Conservation (phyloP, 2,329 filamentous ascomycete genomes). For the Paracoccidioides lutzii region DNA sequence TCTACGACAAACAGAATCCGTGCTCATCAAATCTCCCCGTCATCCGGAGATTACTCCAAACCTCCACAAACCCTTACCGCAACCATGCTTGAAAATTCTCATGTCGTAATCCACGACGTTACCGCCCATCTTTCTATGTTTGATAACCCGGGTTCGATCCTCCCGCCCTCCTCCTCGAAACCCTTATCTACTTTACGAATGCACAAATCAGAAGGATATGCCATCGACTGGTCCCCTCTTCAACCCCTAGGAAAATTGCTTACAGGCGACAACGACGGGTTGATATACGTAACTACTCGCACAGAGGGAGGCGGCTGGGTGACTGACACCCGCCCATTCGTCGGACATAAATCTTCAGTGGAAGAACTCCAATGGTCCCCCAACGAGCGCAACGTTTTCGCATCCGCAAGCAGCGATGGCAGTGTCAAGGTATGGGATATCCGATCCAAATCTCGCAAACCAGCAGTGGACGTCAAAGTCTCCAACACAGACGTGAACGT, state of each 20-base stretch:
- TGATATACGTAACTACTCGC: slow-evolving; percentile 77
- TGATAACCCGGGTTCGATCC: slow-evolving; percentile 69
- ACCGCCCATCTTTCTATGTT: slow-evolving; percentile 81
- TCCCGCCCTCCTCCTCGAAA: slow-evolving; percentile 75
- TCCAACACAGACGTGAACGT: slow-evolving; percentile 87
- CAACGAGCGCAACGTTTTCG: slow-evolving; percentile 82
- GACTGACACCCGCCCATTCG: slow-evolving; percentile 71
- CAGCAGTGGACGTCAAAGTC: slow-evolving; percentile 77
- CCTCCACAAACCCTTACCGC: slow-evolving; percentile 76
- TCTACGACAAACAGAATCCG: slow-evolving; percentile 92
- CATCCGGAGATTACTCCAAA: slow-evolving; percentile 48
- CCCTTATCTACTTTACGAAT: slow-evolving; percentile 76
- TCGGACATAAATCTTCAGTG: slow-evolving; percentile 70
- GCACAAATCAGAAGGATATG: slow-evolving; percentile 90
- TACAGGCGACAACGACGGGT: slow-evolving; percentile 80
- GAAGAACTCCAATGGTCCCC: slow-evolving; percentile 98
- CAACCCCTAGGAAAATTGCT: slow-evolving; percentile 71
- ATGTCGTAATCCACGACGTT: slow-evolving; percentile 88
- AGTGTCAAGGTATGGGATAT: slow-evolving; percentile 95
- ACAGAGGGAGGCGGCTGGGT: slow-evolving; percentile 82
- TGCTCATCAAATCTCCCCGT: slow-evolving; percentile 62
- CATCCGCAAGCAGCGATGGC: slow-evolving; percentile 85
- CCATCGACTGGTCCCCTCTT: slow-evolving; percentile 86
- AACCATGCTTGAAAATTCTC: slow-evolving; percentile 78
- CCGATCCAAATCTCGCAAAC: slow-evolving; percentile 73